Base-by-base conservation (phyloP, 2,329 filamentous ascomycete genomes). In the Eutypella sp. region DNA sequence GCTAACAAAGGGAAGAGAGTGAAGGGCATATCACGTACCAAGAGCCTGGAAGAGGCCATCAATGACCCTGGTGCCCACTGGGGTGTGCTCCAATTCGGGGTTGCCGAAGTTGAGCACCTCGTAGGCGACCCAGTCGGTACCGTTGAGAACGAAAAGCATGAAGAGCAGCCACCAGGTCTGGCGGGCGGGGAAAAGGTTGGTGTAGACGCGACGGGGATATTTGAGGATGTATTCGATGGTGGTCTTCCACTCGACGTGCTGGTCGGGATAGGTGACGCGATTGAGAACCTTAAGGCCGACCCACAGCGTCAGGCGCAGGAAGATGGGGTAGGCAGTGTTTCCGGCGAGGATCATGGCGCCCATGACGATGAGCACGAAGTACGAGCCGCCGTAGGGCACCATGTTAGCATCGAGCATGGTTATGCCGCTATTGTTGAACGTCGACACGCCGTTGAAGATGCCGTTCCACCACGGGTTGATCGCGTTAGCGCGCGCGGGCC, bases 361-460 rank as follows among this genome's bases (percentile, higher is more conserved):
- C 69, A 83, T 75, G 18, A 72, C 67, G 39, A 75, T 64, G 33
- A 77, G 66, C 6, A 77, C 71, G 47, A 75, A 77, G 50, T 72
- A 71, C 1, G 71, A 67, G 25, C 67, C 67, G 47, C 79, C 74
- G 47, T 83, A 85, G 0, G 78, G 77, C 3, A 78, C 68, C 68
- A 88, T 82, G 56, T 84, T 85, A 34, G 76, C 74, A 58, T 87
- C 82, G 11, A 86, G 65, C 29, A 86, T 68, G 18, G 76, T 78
- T 81, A 87, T 84, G 34, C 83, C 82, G n/a, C 75, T 81, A 53
- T 86, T 87, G 64, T 85, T 85, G 63, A 87, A 87, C 0, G 82
- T 83, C 16, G 80, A 84, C 4, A 81, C 75, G 2, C 79, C 79
- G 49, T 84, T 82, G 65, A 87, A 87, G 38, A 81, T 74, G 34